These are phyloP conservation scores for Thelonectria olida DNA, from an alignment of 2,329 filamentous ascomycete species.

Conservation along the genomic window DNA sequence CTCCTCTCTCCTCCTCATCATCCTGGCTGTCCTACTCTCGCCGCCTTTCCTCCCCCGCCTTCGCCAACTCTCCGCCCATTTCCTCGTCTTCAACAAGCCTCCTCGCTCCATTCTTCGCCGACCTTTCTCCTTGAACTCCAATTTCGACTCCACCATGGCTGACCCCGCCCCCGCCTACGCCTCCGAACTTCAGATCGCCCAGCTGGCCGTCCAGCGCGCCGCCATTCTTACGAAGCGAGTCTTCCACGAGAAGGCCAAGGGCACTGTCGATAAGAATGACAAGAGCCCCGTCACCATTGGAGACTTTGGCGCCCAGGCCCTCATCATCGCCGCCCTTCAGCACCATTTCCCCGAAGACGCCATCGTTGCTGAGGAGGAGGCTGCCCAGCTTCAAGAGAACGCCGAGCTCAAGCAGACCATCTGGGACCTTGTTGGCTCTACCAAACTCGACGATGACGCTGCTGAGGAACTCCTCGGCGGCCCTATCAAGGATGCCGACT, in stretches of 20 bases:
- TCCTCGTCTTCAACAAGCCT: constrained; percentile 32
- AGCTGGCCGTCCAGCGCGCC: constrained; percentile 87
- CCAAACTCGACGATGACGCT: constrained; percentile 67
- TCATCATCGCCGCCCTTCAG: constrained; percentile 91
- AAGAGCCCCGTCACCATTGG: constrained; percentile 97
- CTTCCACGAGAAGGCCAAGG: constrained; percentile 87
- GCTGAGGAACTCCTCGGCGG: constrained; percentile 74
- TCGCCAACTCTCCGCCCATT: constrained; percentile 38
- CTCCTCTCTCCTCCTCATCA: constrained; percentile 36
- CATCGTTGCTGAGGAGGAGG: constrained; percentile 96
- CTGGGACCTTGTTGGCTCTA: constrained; percentile 82
- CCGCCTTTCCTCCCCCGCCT: constrained; percentile 40
- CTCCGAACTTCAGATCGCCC: constrained; percentile 82
- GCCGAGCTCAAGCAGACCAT: constrained; percentile 72
- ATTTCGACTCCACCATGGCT: constrained; percentile 44
- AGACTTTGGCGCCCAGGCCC: constrained; percentile 96
- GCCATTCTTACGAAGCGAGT: constrained; percentile 62
- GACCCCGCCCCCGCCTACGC: constrained; percentile 62
- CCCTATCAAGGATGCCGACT: constrained; percentile 71
- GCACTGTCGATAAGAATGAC: constrained; percentile 89
- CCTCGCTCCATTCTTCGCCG: constrained; percentile 23
- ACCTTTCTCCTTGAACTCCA: constrained; percentile 19
- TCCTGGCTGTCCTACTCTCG: constrained; percentile 40
- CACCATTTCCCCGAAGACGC: constrained; percentile 90
- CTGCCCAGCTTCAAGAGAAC: constrained; percentile 79